Percentiles rank a stretch among this genome's conserved stretches.
These are phyloP conservation scores for Penicillium soppii DNA, from an alignment of 495 filamentous ascomycete species.

Conservation along the genomic window DNA sequence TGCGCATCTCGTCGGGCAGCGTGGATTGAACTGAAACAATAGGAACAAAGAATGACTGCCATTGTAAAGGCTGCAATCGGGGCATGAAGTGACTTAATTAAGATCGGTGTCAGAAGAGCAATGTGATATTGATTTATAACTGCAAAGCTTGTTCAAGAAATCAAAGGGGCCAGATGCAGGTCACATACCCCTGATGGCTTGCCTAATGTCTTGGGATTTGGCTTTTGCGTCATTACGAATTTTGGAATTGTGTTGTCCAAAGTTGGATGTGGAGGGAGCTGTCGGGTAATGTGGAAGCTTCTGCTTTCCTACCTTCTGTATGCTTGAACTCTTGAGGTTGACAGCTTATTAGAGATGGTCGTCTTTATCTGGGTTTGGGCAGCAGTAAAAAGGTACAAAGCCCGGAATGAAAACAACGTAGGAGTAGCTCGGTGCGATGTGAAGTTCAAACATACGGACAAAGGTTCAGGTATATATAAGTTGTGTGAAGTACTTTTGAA, in stretches of 20 bases:
- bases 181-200: slow-evolving; percentile 22
- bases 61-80: slow-evolving; percentile 53
- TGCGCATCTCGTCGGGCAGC: slow-evolving; percentile 42
- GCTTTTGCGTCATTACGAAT: slow-evolving; percentile 13
- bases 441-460: too few relatives aligned
- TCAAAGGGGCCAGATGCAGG: background rate
- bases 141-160: background rate
- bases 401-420: too few relatives aligned
- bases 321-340: too few relatives aligned
- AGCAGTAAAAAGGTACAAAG: too few relatives aligned
- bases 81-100: slow-evolving; percentile 41
- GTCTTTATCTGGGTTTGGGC: too few relatives aligned
- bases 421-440: too few relatives aligned
- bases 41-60: slow-evolving; percentile 48
- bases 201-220: slow-evolving; percentile 17
- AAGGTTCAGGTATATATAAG: too few relatives aligned
- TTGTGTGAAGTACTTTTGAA: too few relatives aligned
- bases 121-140: background rate
- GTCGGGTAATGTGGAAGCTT: too few relatives aligned
- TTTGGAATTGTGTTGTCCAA: background rate
- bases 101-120: slow-evolving; percentile 1
- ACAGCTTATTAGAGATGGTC: too few relatives aligned
- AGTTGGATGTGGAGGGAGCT: too few relatives aligned
- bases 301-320: too few relatives aligned
- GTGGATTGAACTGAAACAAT: slow-evolving; percentile 49